Evolutionary conservation across 805 yeast species (phyloP), one percentile per base, ranked within the genome.

Genomic region (Kluyveromyces lactis): DNA sequence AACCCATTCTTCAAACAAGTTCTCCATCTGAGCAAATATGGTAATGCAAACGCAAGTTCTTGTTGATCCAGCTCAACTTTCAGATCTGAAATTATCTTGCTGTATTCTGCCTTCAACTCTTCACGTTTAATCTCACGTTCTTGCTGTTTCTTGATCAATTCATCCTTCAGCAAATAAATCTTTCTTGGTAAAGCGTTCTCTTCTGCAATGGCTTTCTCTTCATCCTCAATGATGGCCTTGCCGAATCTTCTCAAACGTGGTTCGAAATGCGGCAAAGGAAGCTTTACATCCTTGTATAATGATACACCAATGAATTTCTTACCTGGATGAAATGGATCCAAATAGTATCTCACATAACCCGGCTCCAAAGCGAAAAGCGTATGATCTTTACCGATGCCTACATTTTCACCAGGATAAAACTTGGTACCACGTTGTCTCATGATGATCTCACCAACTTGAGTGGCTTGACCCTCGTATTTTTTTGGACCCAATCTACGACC

Each of bases 401-500:
- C 83, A 51, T 92, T 89, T 49, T 84, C 94, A 26, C 98, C 98
- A 0, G 98, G 97, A 56, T 78, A 92, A 60, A 89, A 83, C 54
- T 77, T 81, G 15, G 97, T 86, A 52, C 98, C 98, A 60, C 97
- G 75, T 58, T 92, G 98, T 60, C 97, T 78, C 77, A 84, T 76
- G 28, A 92, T 70, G 49, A 92, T 87, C 53, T 87, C 84, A 8
- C 97, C 97, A 1, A 85, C 78, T 36, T 72, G 71, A 1, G 90
- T 95, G 23, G 54, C 55, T 33, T 67, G 64, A 30, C 92, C 87
- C 54, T 90, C 96, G 45, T 81, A 75, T 36, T 73, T 83, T 65
- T 92, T 92, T 26, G 94, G 83, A 18, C 98, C 98, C 38, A 92
- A 67, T 56, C 97, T 72, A 62, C 94, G 79, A 69, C 98, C 98